Conservation (phyloP, 1,284 basidiomycete genomes). For the Microbotryomycetes sp. region DNA sequence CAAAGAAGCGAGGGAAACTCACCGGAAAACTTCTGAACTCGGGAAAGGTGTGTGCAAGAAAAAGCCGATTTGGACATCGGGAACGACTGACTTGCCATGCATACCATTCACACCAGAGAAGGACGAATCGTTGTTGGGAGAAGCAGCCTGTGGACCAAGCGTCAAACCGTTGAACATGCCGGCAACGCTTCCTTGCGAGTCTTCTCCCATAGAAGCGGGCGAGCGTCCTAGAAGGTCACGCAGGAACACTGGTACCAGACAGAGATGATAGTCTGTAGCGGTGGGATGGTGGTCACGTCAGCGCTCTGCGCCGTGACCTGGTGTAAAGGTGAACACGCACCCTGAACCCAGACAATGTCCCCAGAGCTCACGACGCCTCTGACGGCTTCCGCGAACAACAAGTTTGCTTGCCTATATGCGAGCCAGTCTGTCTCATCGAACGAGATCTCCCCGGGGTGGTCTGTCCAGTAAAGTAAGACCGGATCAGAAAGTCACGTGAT, state of each 20-base stretch:
- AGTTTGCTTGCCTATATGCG: conserved; percentile 94
- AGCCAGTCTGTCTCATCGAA: conserved; percentile 98
- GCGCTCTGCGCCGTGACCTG: not conserved
- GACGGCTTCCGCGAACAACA: conserved; percentile 87
- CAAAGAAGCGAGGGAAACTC: conserved; percentile 37
- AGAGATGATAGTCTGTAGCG: conserved; percentile 51
- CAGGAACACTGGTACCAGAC: conserved; percentile 93
- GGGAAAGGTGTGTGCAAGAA: conserved; percentile 99
- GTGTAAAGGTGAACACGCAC: conserved; percentile 8
- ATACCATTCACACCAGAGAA: conserved; percentile 47
- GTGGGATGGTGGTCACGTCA: not conserved
- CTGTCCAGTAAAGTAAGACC: not conserved
- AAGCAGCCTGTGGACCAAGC: conserved; percentile 32
- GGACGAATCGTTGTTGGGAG: conserved; percentile 36
- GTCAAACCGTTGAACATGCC: conserved; percentile 52
- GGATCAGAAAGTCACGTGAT: not conserved
- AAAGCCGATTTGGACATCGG: conserved; percentile 82
- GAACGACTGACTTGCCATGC: conserved; percentile 14
- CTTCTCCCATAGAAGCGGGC: conserved; percentile 54
- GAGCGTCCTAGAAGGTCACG: conserved; percentile 69
- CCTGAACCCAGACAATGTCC: conserved; percentile 98
- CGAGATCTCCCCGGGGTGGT: conserved; percentile 79
- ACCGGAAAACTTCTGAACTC: conserved; percentile 95
- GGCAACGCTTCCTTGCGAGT: conserved; percentile 50
- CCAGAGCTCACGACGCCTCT: conserved; percentile 67